phyloP scores from a whole-genome alignment of 345 rosid genomes.

The Lepidium aucheri region DNA sequence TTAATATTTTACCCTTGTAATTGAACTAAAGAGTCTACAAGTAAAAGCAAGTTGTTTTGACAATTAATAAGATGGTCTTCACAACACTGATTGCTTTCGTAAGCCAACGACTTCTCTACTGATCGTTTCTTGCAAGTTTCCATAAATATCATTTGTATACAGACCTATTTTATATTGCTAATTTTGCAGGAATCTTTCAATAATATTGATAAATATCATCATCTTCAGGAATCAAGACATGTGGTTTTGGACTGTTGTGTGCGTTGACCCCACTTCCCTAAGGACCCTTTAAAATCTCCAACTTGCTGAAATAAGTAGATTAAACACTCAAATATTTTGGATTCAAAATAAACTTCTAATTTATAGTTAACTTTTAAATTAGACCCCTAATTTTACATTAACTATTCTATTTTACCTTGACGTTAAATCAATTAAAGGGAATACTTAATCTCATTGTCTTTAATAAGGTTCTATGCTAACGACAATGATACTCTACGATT shows the following conservation, averaged over 20 bases:
- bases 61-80: conserved; percentile 5
- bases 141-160: background rate
- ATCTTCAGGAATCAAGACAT: conserved; percentile 17
- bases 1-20: too few species aligned
- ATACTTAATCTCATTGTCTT: too few species aligned
- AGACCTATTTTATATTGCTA: background rate
- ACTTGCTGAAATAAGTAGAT: too few species aligned
- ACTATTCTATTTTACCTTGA: too few species aligned
- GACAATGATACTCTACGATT: too few species aligned
- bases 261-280: conserved; percentile 22
- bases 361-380: too few species aligned
- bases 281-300: background rate
- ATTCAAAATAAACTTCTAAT: too few species aligned
- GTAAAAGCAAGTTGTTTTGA: conserved; percentile 18
- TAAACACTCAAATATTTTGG: too few species aligned
- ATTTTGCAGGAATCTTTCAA: background rate
- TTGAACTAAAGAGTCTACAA: conserved; percentile 12
- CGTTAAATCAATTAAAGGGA: too few species aligned
- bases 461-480: too few species aligned
- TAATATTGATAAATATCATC: conserved; percentile 9
- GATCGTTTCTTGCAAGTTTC: conserved; percentile 24
- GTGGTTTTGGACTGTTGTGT: conserved; percentile 18
- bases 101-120: conserved; percentile 18
- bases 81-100: conserved; percentile 23
- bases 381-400: too few species aligned